Evolutionary conservation across 1,139 yeast species (phyloP), one percentile per base, ranked within the genome.

Genomic region (Magnusiomyces ingens): DNA sequence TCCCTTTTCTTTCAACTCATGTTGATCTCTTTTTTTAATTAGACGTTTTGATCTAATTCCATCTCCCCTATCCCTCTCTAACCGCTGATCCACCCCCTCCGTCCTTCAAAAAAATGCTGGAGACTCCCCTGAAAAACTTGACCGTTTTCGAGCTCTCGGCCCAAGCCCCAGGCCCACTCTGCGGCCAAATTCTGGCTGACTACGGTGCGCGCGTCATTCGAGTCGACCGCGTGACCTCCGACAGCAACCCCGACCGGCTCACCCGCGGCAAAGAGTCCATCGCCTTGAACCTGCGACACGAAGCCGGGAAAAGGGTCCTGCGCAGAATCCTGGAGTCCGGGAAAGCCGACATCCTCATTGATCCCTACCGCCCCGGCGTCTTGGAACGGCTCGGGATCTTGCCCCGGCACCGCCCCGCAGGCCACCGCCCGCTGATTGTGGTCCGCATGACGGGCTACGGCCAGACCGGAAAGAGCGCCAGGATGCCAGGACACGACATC

Each of bases 171-270:
- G 60, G 57, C 3, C 60, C 60, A 1, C 49, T 56, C 41, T 54
- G 56, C 17, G 60, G 60, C 17, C 55, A 56, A n/a, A 22, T 57
- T 12, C 44, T 68, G 21, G 70, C 71, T 2, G 67, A 67, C 46
- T 68, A 64, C 49, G 71, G 71, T 37, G 71, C 71, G 10, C 62
- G 65, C 26, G 70, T 68, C 5, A 60, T 68, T 13, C 62, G 68
- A 48, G 64, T 68, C 38, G 64, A 60, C 15, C 53, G 59, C 1
- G 18, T 15, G 8, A 38, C 42, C 6, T 41, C 40, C 15, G 49
- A 4, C 8, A 26, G 32, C 8, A 26, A 26, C 8, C 32, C 69
- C 2, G 71, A 68, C 56, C 64, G 65, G 19, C 64, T 71, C 42
- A 65, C 67, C 49, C 61, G 66, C 56, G 70, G 70, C 17, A 67